Evolutionary conservation across 2,329 filamentous ascomycete genomes (phyloP), one percentile per base, ranked within the genome.

Genomic region (Erysiphe neolycopersici): DNA sequence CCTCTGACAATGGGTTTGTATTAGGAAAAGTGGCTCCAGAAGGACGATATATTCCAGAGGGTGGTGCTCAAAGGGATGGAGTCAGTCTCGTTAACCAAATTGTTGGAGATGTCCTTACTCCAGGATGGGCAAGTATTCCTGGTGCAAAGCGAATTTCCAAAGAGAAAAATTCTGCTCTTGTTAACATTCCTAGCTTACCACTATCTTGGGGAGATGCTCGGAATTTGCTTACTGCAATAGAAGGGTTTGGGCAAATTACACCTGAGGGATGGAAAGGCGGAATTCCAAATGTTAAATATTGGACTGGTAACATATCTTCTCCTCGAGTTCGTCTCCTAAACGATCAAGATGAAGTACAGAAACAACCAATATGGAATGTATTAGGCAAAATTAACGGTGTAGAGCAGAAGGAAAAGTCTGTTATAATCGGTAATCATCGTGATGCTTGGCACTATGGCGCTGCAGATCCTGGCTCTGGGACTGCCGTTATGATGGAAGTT

Each of bases 391-490:
- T 98, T 43, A 62, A 67, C 12, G 89, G 89, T n/a, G 66, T 82
- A 45, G 89, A 95, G 60, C 77, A 89, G 56, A 66, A 67, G 1
- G 71, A 79, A 47, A 87, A 92, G 60, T 79, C 77, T 45, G 75
- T 95, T 54, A 76, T 94, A 45, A 69, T 98, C 44, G 89, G 89
- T 43, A 94, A 85, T 59, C 87, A 93, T 56, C 82, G 89, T 17
- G 89, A 98, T 59, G 74, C 83, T 0, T 93, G 83, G 81, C 79
- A 80, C 43, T 82, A 89, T 54, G 89, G 89, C 44, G 81, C 83
- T 22, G 75, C 75, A 0, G 81, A 89, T 53, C 80, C 89, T 1
- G 82, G 84, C 50, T 80, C 80, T 44, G 89, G 87, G 26, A 92
- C 84, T 0, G 87, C 87, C 5, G 69, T 95, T 36, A 78, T 98